Evolutionary conservation across 1,284 basidiomycete genomes (phyloP).

Genomic region (Microbotryum violaceum): DNA sequence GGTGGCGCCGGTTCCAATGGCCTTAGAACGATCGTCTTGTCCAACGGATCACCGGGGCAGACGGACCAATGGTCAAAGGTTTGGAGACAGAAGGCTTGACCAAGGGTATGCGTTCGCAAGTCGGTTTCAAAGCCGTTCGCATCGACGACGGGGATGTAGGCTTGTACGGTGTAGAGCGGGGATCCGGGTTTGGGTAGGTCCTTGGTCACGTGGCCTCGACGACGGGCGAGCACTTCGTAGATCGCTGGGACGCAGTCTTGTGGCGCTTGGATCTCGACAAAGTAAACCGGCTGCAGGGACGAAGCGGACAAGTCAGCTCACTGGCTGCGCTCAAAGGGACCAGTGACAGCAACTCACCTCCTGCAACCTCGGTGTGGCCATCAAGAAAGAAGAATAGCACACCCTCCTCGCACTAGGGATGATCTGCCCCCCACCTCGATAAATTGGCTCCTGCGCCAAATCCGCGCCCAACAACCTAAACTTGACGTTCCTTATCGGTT

Average conservation of each 20-base stretch:
- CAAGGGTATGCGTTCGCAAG: conserved; percentile 90
- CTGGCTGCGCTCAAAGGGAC: neutral
- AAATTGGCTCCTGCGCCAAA: conserved; percentile 89
- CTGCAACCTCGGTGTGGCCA: conserved; percentile 49
- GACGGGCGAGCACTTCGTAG: conserved; percentile 90
- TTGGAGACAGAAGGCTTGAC: conserved; percentile 93
- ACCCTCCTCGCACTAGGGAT: conserved; percentile 95
- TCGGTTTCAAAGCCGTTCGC: conserved; percentile 99
- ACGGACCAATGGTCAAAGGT: conserved; percentile 98
- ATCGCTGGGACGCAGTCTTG: conserved; percentile 97
- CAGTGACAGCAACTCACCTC: conserved; percentile 11
- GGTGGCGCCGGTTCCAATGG: conserved; percentile 95
- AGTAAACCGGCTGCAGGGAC: conserved; percentile 88
- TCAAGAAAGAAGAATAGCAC: conserved; percentile 97
- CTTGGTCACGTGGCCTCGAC: conserved; percentile 94
- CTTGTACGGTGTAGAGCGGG: conserved; percentile 93
- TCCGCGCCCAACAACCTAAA: conserved; percentile 89
- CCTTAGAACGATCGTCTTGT: conserved; percentile 86
- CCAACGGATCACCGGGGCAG: conserved; percentile 95
- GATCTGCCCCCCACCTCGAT: conserved; percentile 95
- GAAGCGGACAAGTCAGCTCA: neutral
- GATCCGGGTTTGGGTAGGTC: conserved; percentile 96
- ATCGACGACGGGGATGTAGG: conserved; percentile 94
- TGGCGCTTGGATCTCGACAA: conserved; percentile 95
- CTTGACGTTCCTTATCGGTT: conserved; percentile 97